Conservation (phyloP, 257 asterid genomes). For the Verbena officinalis region DNA sequence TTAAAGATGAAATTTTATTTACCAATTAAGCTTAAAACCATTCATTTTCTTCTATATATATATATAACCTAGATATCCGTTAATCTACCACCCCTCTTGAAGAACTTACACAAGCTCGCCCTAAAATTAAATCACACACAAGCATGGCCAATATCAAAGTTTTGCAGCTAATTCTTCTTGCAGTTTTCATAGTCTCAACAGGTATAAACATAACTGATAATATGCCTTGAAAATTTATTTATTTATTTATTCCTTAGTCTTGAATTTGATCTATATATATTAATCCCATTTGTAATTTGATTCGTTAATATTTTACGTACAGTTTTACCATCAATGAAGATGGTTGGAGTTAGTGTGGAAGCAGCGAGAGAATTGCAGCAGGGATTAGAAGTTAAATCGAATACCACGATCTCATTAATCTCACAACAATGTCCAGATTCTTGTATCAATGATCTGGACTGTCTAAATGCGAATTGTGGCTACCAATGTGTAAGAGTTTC, state of each 20-base stretch:
- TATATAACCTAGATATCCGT: not conserved
- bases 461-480: constrained; percentile 21
- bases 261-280: no score
- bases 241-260: not conserved
- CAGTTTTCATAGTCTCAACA: constrained; percentile 14
- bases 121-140: not conserved
- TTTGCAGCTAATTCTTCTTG: constrained; percentile 12
- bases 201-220: no score
- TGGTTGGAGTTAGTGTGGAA: constrained; percentile 18
- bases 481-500: constrained; percentile 12
- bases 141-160: constrained; percentile 23
- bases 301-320: not conserved
- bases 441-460: constrained; percentile 9
- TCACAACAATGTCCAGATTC: constrained; percentile 23
- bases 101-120: not conserved
- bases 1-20: not conserved
- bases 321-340: not conserved
- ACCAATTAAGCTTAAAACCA: not conserved
- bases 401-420: not conserved
- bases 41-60: constrained; percentile 9
- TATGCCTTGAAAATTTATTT: no score
- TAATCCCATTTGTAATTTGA: no score
- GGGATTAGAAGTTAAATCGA: constrained; percentile 2
- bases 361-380: constrained; percentile 18
- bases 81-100: not conserved